These are phyloP conservation scores for Mytilinidion resinicola DNA, from an alignment of 495 filamentous ascomycete species.

Conservation along the genomic window DNA sequence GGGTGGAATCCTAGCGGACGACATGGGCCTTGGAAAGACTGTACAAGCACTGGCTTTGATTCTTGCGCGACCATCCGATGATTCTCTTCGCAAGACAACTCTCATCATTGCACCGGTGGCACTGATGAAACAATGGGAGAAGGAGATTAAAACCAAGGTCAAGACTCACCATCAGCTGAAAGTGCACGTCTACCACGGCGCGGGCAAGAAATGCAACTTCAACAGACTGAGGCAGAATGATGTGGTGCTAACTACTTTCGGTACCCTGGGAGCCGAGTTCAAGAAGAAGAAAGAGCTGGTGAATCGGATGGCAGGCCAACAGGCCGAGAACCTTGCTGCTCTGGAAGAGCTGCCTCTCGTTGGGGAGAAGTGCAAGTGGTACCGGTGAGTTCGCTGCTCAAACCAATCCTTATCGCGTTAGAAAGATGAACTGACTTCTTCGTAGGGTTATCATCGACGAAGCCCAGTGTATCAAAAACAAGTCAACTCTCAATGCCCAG, in stretches of 20 bases:
- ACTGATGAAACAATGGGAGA: constrained; percentile 82
- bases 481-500: constrained; percentile 56
- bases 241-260: constrained; percentile 86
- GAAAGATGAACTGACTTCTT: background rate
- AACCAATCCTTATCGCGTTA: background rate
- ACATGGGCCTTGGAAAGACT: constrained; percentile 97
- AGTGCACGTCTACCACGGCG: constrained; percentile 68
- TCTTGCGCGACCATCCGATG: constrained; percentile 57
- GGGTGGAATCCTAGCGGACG: constrained; percentile 82
- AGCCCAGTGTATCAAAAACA: constrained; percentile 92
- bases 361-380: constrained; percentile 60
- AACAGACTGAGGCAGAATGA: constrained; percentile 62
- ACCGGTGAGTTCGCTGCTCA: constrained; percentile 33
- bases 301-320: background rate
- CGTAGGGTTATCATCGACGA: constrained; percentile 72
- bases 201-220: constrained; percentile 49
- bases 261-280: constrained; percentile 65
- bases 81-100: constrained; percentile 66
- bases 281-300: constrained; percentile 47
- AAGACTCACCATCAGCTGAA: constrained; percentile 53
- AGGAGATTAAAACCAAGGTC: constrained; percentile 72
- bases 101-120: constrained; percentile 84
- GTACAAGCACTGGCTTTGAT: constrained; percentile 84
- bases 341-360: constrained; percentile 52
- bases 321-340: constrained; percentile 26